Evolutionary conservation across 2,329 filamentous ascomycete species (phyloP).

Genomic region (Nemania serpens): DNA sequence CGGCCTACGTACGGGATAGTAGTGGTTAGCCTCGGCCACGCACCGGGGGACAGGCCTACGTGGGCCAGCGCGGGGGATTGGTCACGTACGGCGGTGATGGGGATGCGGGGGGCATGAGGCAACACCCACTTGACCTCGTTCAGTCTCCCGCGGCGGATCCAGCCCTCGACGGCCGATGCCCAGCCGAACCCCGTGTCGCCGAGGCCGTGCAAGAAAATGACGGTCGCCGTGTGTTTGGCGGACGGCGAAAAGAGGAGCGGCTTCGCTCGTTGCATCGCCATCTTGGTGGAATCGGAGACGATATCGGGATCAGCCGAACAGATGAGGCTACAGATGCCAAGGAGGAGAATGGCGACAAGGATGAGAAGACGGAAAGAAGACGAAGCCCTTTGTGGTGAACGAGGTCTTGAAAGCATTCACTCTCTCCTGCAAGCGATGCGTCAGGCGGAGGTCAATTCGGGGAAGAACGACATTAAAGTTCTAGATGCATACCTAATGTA

Average conservation of each 20-base stretch:
- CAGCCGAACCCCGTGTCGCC: slow-evolving; percentile 83
- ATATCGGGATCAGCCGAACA: slow-evolving; percentile 15
- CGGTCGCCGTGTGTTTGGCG: slow-evolving; percentile 80
- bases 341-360: slow-evolving; percentile 1
- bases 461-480: too few relatives aligned
- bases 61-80: background rate
- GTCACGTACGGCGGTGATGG: slow-evolving; percentile 74
- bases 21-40: slow-evolving; percentile 10
- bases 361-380: background rate
- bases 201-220: slow-evolving; percentile 92
- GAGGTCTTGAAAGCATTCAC: slow-evolving; percentile 13
- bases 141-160: slow-evolving; percentile 77
- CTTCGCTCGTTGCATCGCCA: slow-evolving; percentile 34
- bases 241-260: slow-evolving; percentile 40
- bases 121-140: slow-evolving; percentile 93
- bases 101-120: slow-evolving; percentile 85
- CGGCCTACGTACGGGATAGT: slow-evolving; percentile 58
- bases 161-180: slow-evolving; percentile 85
- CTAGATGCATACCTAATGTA: too few relatives aligned
- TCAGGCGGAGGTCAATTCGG: too few relatives aligned
- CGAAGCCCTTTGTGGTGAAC: background rate
- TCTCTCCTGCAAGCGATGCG: background rate
- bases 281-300: slow-evolving; percentile 27
- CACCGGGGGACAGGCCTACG: background rate
- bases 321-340: slow-evolving; percentile 1